phyloP scores from a whole-genome alignment of 2,329 filamentous ascomycete genomes.

The Clonostachys solani region DNA sequence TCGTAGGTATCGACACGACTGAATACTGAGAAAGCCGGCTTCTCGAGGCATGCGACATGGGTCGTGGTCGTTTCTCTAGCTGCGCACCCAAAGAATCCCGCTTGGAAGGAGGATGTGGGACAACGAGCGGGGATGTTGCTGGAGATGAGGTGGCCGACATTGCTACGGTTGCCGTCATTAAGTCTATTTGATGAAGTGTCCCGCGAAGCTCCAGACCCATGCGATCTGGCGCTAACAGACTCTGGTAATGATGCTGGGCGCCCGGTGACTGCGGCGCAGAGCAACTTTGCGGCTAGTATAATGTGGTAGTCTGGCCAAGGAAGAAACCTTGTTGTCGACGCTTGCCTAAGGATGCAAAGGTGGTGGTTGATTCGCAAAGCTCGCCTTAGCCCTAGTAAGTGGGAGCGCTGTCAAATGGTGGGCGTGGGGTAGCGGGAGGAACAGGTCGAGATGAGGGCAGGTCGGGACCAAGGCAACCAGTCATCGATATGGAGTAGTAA shows the following conservation, averaged over 20 bases:
- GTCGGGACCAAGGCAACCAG: background rate
- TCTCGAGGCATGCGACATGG: conserved; percentile 73
- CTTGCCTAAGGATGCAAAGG: no score
- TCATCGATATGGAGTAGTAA: no score
- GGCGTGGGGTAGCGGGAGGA: no score
- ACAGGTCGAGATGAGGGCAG: background rate
- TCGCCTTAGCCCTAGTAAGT: no score
- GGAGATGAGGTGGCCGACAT: conserved; percentile 1
- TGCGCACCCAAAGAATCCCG: background rate
- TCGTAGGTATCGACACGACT: conserved; percentile 59
- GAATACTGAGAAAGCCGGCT: conserved; percentile 84
- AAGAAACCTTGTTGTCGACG: background rate
- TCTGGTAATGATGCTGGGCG: no score
- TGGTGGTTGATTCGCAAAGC: no score
- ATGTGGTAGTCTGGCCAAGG: background rate
- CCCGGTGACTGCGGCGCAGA: background rate
- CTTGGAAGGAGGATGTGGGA: background rate
- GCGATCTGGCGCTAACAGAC: no score
- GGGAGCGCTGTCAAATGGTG: no score
- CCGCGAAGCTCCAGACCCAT: background rate
- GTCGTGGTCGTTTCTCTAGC: conserved; percentile 16
- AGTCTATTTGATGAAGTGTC: background rate
- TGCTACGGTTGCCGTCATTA: background rate
- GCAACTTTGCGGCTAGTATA: background rate
- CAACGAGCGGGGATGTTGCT: conserved; percentile 1